A percentile compares a stretch with the other conserved stretches of the same genome.
Conservation (phyloP, 2,329 filamentous ascomycete species). For the Elsinoe fawcettii region DNA sequence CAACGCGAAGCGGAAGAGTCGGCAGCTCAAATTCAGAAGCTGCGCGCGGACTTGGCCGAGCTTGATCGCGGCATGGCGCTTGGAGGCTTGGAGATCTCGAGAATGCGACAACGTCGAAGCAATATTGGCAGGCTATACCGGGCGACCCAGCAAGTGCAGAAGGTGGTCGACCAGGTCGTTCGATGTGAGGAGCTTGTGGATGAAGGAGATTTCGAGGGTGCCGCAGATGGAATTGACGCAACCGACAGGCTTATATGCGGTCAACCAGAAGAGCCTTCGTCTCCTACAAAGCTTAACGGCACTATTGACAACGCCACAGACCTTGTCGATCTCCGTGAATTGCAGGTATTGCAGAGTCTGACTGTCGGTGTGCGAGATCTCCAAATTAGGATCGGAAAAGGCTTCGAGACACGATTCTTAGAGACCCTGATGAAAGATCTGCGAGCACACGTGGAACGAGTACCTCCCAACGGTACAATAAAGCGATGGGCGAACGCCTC, state of each 20-base stretch:
- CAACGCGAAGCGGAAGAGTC: slow-evolving; percentile 90
- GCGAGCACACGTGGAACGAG: slow-evolving; percentile 66
- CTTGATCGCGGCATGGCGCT: slow-evolving; percentile 83
- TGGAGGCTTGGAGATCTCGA: slow-evolving; percentile 75
- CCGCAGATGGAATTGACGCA: slow-evolving; percentile 66
- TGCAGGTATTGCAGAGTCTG: slow-evolving; percentile 73
- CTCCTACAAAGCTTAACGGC: slow-evolving; percentile 23
- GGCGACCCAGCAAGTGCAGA: slow-evolving; percentile 73
- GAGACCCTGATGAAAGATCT: slow-evolving; percentile 71
- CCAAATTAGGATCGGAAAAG: slow-evolving; percentile 73
- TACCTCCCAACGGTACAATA: slow-evolving; percentile 65
- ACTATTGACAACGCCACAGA: slow-evolving; percentile 22
- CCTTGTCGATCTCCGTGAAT: slow-evolving; percentile 62
- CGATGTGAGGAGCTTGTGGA: slow-evolving; percentile 77
- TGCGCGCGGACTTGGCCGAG: slow-evolving; percentile 70
- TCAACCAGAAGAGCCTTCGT: slow-evolving; percentile 35
- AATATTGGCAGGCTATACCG: slow-evolving; percentile 77
- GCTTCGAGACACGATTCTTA: slow-evolving; percentile 75
- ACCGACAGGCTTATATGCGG: slow-evolving; percentile 77
- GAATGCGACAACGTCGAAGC: slow-evolving; percentile 70
- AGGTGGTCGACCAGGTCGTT: slow-evolving; percentile 66
- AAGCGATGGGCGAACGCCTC: slow-evolving; percentile 77
- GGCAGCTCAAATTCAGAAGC: slow-evolving; percentile 71
- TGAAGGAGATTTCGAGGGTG: slow-evolving; percentile 71
- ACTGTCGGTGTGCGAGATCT: slow-evolving; percentile 68